Evolutionary conservation across 352 stramenopile genomes (phyloP).

Genomic region (Pythium pectinolyticum): DNA sequence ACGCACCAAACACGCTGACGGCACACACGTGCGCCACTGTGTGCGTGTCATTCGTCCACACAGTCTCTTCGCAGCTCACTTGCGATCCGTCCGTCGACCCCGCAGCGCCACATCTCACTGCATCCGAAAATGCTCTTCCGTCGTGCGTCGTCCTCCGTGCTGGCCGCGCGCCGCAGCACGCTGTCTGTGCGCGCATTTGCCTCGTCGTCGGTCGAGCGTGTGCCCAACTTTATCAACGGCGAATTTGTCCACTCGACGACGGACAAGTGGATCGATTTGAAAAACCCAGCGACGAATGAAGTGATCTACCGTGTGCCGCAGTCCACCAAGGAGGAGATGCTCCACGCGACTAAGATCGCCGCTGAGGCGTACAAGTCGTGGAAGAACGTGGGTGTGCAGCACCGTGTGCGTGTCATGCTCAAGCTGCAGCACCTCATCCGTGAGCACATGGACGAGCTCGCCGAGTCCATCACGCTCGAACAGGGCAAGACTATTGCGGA

Average conservation of each 20-base stretch:
- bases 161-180: slow-evolving; percentile 7
- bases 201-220: slow-evolving; percentile 23
- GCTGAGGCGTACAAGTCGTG: slow-evolving; percentile 90
- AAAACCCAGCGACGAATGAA: slow-evolving; percentile 91
- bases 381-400: slow-evolving; percentile 92
- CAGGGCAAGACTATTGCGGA: slow-evolving; percentile 93
- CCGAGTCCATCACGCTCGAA: slow-evolving; percentile 93
- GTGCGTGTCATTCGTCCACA: neutral
- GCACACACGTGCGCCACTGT: too few relatives aligned
- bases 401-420: slow-evolving; percentile 94
- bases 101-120: neutral
- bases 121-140: slow-evolving; percentile 28
- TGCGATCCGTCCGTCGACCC: neutral
- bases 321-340: slow-evolving; percentile 87
- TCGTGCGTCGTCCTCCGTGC: slow-evolving; percentile 11
- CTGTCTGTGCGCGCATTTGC: slow-evolving; percentile 11
- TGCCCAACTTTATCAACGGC: slow-evolving; percentile 91
- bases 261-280: slow-evolving; percentile 90
- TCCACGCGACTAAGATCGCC: slow-evolving; percentile 73
- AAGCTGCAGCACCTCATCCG: slow-evolving; percentile 96
- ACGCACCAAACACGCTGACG: neutral
- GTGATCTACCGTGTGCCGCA: slow-evolving; percentile 86
- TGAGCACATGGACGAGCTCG: slow-evolving; percentile 93
- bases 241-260: slow-evolving; percentile 92
- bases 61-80: neutral